Conservation (phyloP, 2,329 filamentous ascomycete species). For the Myriangium duriaei region DNA sequence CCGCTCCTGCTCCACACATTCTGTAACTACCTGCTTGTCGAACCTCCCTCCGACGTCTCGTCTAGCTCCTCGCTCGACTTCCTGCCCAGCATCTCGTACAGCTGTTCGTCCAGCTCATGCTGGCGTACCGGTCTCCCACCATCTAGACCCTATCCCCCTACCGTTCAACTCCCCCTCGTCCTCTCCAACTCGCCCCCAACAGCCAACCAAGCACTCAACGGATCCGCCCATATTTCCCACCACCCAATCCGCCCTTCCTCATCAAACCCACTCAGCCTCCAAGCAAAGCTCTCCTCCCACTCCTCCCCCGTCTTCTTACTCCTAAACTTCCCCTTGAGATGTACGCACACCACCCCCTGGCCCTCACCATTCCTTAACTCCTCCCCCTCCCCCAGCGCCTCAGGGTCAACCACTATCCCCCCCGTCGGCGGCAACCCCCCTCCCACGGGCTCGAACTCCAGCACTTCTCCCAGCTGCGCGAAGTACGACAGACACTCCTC, state of each 20-base stretch:
- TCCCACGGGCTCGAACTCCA: slow-evolving; percentile 22
- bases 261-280: slow-evolving; percentile 23
- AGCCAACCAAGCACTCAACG: slow-evolving; percentile 23
- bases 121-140: too few species aligned
- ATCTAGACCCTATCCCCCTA: too few species aligned
- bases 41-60: too few species aligned
- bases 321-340: slow-evolving; percentile 19
- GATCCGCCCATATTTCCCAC: slow-evolving; percentile 27
- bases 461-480: slow-evolving; percentile 20
- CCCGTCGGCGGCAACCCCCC: slow-evolving; percentile 24
- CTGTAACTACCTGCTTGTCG: too few species aligned
- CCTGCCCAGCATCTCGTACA: too few species aligned
- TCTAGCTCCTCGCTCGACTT: too few species aligned
- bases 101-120: too few species aligned
- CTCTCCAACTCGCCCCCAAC: slow-evolving; percentile 14
- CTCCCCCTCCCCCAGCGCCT: slow-evolving; percentile 12
- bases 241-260: slow-evolving; percentile 21
- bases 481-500: slow-evolving; percentile 30
- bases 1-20: too few species aligned
- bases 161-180: too few species aligned
- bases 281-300: slow-evolving; percentile 24
- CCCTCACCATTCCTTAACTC: slow-evolving; percentile 2
- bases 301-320: slow-evolving; percentile 21
- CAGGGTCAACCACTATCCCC: slow-evolving; percentile 26
- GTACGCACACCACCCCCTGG: slow-evolving; percentile 15